These are phyloP conservation scores for Gossypium raimondii DNA, from an alignment of 345 rosid genomes.

Conservation along the genomic window DNA sequence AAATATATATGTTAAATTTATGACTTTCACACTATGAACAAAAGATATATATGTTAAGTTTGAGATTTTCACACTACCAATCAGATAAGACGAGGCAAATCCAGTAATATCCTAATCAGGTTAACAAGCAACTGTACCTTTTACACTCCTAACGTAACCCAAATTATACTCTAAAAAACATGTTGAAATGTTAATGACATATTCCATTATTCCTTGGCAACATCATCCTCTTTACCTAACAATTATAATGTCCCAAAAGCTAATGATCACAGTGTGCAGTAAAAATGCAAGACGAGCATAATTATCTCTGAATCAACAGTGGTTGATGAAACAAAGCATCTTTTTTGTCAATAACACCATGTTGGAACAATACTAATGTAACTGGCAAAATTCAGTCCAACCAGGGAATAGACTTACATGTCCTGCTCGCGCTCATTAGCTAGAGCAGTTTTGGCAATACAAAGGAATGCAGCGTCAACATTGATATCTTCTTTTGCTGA, in stretches of 20 bases:
- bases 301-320: neutral
- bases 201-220: neutral
- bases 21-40: too few relatives aligned
- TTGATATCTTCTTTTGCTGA: constrained; percentile 96
- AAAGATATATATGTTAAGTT: neutral
- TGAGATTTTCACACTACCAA: neutral
- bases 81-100: neutral
- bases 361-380: neutral
- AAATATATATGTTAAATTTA: too few relatives aligned
- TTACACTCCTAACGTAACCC: neutral
- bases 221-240: neutral
- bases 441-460: constrained; percentile 78
- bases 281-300: constrained; percentile 2
- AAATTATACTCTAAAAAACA: neutral
- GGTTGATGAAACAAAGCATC: neutral
- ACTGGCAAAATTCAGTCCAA: neutral
- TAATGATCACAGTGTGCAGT: neutral
- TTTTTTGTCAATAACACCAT: constrained; percentile 77
- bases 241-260: neutral
- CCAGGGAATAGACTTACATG: constrained; percentile 50
- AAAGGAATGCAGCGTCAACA: constrained; percentile 76
- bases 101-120: neutral
- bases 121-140: neutral
- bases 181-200: neutral
- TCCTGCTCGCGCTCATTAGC: constrained; percentile 82